Evolutionary conservation across 352 stramenopile genomes (phyloP), one percentile per base, ranked within the genome.

Genomic region (Pythium pectinolyticum): DNA sequence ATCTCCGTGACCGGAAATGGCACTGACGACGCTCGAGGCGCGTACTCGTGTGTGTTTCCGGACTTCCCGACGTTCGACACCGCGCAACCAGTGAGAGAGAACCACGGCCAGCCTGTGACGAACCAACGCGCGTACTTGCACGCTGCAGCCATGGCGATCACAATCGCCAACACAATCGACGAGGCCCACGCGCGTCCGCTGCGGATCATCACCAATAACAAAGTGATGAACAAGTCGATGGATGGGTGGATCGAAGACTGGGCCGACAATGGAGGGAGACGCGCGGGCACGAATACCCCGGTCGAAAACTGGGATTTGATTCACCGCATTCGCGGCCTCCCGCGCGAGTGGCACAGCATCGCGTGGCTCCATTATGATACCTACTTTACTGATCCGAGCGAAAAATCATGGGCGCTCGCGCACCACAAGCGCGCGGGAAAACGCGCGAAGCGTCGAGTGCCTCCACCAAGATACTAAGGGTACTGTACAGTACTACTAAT

Each of bases 41-140:
- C 24, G 6, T 58, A 58, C 24, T 20, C 51, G 20, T 58, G 51
- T 39, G 51, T 49, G 35, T 58, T 58, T 27, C 37, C 51, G 3
- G 17, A 37, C 11, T n/a, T 35, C 6, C 22, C 11, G 15, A 32
- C 24, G 4, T 14, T n/a, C 0, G 37, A 48, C 35, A 14, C 5
- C 5, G 35, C 32, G 1, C 8, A 25, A 2, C 14, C 51, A 5
- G 31, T 58, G 1, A 25, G n/a, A 0, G 51, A 24, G 2, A n/a
- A n/a, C n/a, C n/a, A n/a, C n/a, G 51, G 12, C 6, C 0, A 37
- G 1, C 0, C 14, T 6, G 31, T 35, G 37, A 58, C 51, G 2
- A 58, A 58, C 35, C 22, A 58, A 19, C 51, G 35, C 1, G 37
- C 32, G 24, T 25, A 34, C 17, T 40, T 48, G 14, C 32, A 49